Evolutionary conservation across 1,139 yeast genomes (phyloP).

Genomic region (Suhomyces bribrorum): DNA sequence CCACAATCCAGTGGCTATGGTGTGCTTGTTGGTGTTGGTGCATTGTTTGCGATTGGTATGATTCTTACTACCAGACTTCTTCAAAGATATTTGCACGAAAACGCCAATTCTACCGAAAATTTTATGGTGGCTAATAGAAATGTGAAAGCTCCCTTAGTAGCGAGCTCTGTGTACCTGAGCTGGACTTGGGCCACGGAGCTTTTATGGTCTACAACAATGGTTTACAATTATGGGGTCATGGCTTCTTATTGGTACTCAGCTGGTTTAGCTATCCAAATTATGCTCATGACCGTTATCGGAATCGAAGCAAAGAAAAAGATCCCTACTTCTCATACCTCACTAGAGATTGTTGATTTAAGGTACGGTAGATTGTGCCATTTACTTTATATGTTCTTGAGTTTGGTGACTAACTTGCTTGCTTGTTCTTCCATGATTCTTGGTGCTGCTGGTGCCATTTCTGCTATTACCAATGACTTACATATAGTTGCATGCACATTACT

Average conservation of each 20-base stretch:
- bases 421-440: conserved; percentile 40
- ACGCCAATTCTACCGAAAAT: conserved; percentile 31
- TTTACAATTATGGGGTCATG: conserved; percentile 31
- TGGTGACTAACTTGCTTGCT: conserved; percentile 35
- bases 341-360: conserved; percentile 32
- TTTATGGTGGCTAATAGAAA: conserved; percentile 33
- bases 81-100: conserved; percentile 27
- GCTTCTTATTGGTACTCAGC: conserved; percentile 30
- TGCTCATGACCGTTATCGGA: conserved; percentile 30
- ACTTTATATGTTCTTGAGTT: conserved; percentile 32
- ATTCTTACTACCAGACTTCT: conserved; percentile 27
- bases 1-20: conserved; percentile 32
- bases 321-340: conserved; percentile 31
- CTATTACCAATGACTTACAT: conserved; percentile 35
- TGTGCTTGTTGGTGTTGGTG: conserved; percentile 33
- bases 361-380: conserved; percentile 34
- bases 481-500: conserved; percentile 35
- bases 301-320: conserved; percentile 33
- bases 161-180: conserved; percentile 29
- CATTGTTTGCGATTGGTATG: conserved; percentile 32
- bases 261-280: conserved; percentile 32
- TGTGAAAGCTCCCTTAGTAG: conserved; percentile 21
- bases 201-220: conserved; percentile 27
- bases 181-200: conserved; percentile 39
- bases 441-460: conserved; percentile 37